A percentile compares a stretch with the other conserved stretches of the same genome.
These are phyloP conservation scores for Telfairia occidentalis DNA, from an alignment of 331 rosid genomes.

Conservation along the genomic window DNA sequence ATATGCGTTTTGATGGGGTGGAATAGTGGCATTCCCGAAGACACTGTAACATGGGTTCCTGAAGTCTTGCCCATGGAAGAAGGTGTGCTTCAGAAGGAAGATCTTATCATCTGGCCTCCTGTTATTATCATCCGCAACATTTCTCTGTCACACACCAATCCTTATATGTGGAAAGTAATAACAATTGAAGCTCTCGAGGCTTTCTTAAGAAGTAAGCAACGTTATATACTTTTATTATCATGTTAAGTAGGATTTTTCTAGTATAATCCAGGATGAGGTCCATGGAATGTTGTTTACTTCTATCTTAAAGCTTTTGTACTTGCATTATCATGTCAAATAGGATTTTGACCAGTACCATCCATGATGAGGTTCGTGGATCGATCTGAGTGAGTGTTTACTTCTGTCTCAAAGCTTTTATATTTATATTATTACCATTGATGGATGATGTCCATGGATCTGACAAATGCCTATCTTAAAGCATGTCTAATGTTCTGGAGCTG, in stretches of 20 bases:
- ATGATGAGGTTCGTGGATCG: too few relatives aligned
- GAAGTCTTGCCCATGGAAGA: conserved; percentile 52
- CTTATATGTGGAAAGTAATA: conserved; percentile 71
- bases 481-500: background rate
- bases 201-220: conserved; percentile 68
- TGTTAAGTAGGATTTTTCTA: background rate
- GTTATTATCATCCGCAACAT: conserved; percentile 61
- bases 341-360: too few relatives aligned
- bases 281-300: background rate
- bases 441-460: too few relatives aligned
- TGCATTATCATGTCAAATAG: too few relatives aligned
- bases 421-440: too few relatives aligned
- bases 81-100: conserved; percentile 80
- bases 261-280: background rate
- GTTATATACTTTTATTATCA: background rate
- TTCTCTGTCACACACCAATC: conserved; percentile 54
- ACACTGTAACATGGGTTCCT: conserved; percentile 76
- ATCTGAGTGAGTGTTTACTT: too few relatives aligned
- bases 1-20: conserved; percentile 87
- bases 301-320: too few relatives aligned
- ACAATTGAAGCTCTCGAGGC: conserved; percentile 69
- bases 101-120: conserved; percentile 93
- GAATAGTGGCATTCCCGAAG: conserved; percentile 57
- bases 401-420: too few relatives aligned
- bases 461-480: background rate